Percentiles rank a stretch among this genome's conserved stretches.
Conservation (phyloP, 2,329 filamentous ascomycete species). For the Capronia americana region DNA sequence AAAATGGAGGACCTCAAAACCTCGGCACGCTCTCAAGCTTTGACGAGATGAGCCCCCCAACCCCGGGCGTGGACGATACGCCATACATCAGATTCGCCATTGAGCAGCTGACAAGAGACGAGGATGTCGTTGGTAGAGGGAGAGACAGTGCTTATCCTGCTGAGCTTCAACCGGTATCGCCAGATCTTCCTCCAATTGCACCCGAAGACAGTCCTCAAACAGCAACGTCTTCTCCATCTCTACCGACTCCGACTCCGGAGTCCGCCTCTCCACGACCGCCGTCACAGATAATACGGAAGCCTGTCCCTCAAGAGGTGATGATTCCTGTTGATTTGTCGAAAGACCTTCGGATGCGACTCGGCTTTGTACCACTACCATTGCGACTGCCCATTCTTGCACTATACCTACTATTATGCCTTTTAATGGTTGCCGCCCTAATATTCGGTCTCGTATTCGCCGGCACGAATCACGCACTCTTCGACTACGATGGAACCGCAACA, state of each 20-base stretch:
- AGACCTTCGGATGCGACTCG: slow-evolving; percentile 60
- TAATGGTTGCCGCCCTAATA: slow-evolving; percentile 75
- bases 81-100: slow-evolving; percentile 91
- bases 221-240: slow-evolving; percentile 29
- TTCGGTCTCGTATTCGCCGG: slow-evolving; percentile 74
- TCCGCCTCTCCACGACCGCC: slow-evolving; percentile 21
- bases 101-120: slow-evolving; percentile 80
- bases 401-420: slow-evolving; percentile 66
- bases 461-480: slow-evolving; percentile 67
- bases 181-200: slow-evolving; percentile 7
- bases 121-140: slow-evolving; percentile 64
- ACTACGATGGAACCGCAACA: slow-evolving; percentile 73
- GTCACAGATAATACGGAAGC: slow-evolving; percentile 28
- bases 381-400: slow-evolving; percentile 68
- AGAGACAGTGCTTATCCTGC: slow-evolving; percentile 53
- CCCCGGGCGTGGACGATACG: slow-evolving; percentile 80
- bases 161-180: slow-evolving; percentile 28
- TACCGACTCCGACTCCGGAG: slow-evolving; percentile 26
- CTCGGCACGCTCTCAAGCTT: slow-evolving; percentile 42
- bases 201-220: slow-evolving; percentile 9
- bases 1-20: slow-evolving; percentile 40
- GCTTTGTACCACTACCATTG: slow-evolving; percentile 74
- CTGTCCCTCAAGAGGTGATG: slow-evolving; percentile 40
- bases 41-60: slow-evolving; percentile 56
- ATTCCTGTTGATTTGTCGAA: slow-evolving; percentile 53